Base-by-base conservation (phyloP, 345 rosid genomes). In the Punica granatum region DNA sequence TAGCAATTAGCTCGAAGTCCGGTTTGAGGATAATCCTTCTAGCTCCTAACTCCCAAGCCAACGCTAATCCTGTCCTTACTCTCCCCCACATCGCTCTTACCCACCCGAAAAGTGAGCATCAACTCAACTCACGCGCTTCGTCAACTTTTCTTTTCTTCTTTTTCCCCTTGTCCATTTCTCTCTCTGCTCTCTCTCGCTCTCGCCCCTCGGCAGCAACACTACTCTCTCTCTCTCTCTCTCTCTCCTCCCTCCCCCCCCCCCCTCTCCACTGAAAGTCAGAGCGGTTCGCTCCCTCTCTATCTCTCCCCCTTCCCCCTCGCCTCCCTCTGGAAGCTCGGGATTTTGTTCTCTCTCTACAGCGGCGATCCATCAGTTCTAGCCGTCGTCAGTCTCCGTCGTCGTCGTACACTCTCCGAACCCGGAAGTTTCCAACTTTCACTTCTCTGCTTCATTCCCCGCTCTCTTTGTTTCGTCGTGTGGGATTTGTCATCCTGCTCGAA, bases 61-160 rank as follows among this genome's bases (percentile, higher is more conserved):
- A n/a, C n/a, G n/a, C n/a, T n/a, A n/a, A n/a, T n/a, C n/a, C n/a
- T n/a, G n/a, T n/a, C n/a, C n/a, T n/a, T n/a, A n/a, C n/a, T n/a
- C n/a, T n/a, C n/a, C n/a, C n/a, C n/a, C n/a, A n/a, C n/a, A n/a
- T n/a, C n/a, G n/a, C n/a, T n/a, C n/a, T n/a, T n/a, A 43, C 0
- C n/a, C 28, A 2, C 35, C 69, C 23, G 5, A 15, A 13, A 41
- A 35, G 42, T 1, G 13, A 33, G 33, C 19, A 48, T 54, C 15
- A 15, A 42, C 46, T 26, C 10, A 8, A 36, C 64, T 63, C 72
- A 44, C 73, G 63, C 68, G 62, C 81, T 53, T 59, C 60, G 79
- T 77, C 85, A 79, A 80, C 79, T 68, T 75, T 72, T 51, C 7
- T 33, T 26, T 33, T 36, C n/a, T 26, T 54, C 33, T 54, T 13